Evolutionary conservation across 2,329 filamentous ascomycete species (phyloP).

Genomic region (Oidium heveae): DNA sequence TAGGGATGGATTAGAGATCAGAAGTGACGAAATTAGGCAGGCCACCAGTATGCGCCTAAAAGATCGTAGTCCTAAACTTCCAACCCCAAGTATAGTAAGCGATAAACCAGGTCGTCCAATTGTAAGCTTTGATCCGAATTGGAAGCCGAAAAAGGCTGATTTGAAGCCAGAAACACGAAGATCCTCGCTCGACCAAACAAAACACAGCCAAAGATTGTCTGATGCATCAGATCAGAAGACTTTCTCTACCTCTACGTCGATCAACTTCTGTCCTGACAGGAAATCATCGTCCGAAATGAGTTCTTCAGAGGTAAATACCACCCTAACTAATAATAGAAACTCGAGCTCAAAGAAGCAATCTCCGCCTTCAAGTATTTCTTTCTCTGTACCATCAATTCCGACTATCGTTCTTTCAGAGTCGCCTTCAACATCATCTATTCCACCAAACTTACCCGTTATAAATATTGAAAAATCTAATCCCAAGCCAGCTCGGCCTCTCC

Average conservation of each 20-base stretch:
- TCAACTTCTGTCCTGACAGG: slow-evolving; percentile 17
- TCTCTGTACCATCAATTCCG: slow-evolving; percentile 9
- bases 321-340: neutral
- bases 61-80: slow-evolving; percentile 67
- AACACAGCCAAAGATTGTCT: slow-evolving; percentile 10
- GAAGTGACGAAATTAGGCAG: slow-evolving; percentile 65
- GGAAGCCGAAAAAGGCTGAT: slow-evolving; percentile 44
- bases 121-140: slow-evolving; percentile 82
- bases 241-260: slow-evolving; percentile 14
- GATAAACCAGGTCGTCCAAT: slow-evolving; percentile 77
- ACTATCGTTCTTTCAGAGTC: slow-evolving; percentile 20
- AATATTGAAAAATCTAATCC: slow-evolving; percentile 4
- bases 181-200: slow-evolving; percentile 10
- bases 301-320: neutral
- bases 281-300: slow-evolving; percentile 21
- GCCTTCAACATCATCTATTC: slow-evolving; percentile 9
- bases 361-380: slow-evolving; percentile 12
- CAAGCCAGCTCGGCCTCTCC: slow-evolving; percentile 13
- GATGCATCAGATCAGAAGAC: slow-evolving; percentile 9
- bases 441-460: slow-evolving; percentile 15
- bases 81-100: slow-evolving; percentile 74
- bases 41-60: slow-evolving; percentile 75
- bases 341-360: neutral
- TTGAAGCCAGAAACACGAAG: slow-evolving; percentile 29
- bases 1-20: slow-evolving; percentile 61